Conservation (phyloP, 1,284 basidiomycete genomes). For the Fomitopsis palustris region DNA sequence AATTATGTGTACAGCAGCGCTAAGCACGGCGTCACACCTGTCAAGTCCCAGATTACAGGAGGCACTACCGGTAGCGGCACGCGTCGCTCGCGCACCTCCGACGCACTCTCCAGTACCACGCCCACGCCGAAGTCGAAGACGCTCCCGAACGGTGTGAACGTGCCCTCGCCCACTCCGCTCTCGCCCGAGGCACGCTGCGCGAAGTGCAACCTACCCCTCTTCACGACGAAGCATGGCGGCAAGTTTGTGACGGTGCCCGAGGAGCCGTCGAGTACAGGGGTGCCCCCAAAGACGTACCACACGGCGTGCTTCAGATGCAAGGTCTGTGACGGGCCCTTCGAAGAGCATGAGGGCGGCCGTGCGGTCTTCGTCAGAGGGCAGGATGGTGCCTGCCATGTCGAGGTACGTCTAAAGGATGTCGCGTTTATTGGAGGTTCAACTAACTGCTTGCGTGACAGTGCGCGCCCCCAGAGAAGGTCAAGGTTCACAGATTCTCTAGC, state of each 20-base stretch:
- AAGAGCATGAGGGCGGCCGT: constrained; percentile 55
- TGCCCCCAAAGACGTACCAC: constrained; percentile 59
- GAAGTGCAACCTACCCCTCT: constrained; percentile 55
- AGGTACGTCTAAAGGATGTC: constrained; percentile 42
- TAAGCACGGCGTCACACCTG: not conserved
- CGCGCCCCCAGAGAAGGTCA: constrained; percentile 50
- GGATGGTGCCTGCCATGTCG: constrained; percentile 66
- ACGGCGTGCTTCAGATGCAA: constrained; percentile 69
- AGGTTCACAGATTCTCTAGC: constrained; percentile 29
- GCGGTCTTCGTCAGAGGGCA: constrained; percentile 64
- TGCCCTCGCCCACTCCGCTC: constrained; percentile 19
- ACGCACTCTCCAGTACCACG: constrained; percentile 14
- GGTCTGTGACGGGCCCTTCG: constrained; percentile 61
- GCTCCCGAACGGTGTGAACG: constrained; percentile 16
- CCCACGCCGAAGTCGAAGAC: constrained; percentile 22
- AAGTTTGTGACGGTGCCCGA: constrained; percentile 68
- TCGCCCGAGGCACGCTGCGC: constrained; percentile 38
- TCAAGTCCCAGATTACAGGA: not conserved
- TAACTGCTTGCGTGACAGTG: constrained; percentile 43
- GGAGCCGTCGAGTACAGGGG: constrained; percentile 37
- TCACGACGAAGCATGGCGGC: constrained; percentile 49
- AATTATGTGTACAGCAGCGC: not conserved
- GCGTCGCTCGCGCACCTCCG: not conserved
- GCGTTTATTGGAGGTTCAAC: constrained; percentile 4
- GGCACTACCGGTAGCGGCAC: not conserved